Conservation (phyloP, 768 basidiomycete genomes). For the Pleurotus tuber-regium region DNA sequence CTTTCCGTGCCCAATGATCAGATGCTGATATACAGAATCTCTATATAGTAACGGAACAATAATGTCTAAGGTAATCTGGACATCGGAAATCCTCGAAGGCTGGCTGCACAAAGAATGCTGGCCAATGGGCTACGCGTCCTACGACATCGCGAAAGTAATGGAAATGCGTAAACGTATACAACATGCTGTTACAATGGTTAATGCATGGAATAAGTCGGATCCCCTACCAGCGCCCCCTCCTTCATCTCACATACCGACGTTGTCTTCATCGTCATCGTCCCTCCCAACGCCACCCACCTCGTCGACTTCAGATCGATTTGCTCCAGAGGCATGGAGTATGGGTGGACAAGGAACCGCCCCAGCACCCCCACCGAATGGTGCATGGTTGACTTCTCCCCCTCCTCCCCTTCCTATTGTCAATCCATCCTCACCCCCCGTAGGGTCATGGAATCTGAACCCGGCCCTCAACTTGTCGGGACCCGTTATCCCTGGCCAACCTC, state of each 20-base stretch:
- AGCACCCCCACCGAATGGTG: background rate
- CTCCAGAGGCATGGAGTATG: conserved; percentile 9
- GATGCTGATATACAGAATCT: conserved; percentile 20
- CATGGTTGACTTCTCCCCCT: background rate
- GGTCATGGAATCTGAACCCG: too few species aligned
- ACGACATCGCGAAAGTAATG: conserved; percentile 39
- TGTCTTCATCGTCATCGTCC: background rate
- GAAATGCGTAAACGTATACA: conserved; percentile 48
- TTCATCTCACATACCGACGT: background rate
- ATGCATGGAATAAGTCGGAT: conserved; percentile 16
- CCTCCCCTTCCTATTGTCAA: background rate
- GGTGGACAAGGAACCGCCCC: conserved; percentile 3
- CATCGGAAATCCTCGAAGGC: conserved; percentile 44
- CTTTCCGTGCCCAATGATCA: background rate
- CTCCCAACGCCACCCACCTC: background rate
- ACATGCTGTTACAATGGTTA: conserved; percentile 44
- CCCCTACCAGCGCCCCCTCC: too few species aligned
- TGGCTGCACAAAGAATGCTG: conserved; percentile 61
- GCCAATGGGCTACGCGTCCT: conserved; percentile 60
- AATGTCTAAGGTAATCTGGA: conserved; percentile 55
- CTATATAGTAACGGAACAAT: conserved; percentile 51
- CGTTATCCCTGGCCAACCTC: background rate
- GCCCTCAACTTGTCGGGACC: too few species aligned
- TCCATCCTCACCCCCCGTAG: background rate
- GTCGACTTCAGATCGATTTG: background rate